Conservation (phyloP, 139 green algal species). For the Microglena sp. region DNA sequence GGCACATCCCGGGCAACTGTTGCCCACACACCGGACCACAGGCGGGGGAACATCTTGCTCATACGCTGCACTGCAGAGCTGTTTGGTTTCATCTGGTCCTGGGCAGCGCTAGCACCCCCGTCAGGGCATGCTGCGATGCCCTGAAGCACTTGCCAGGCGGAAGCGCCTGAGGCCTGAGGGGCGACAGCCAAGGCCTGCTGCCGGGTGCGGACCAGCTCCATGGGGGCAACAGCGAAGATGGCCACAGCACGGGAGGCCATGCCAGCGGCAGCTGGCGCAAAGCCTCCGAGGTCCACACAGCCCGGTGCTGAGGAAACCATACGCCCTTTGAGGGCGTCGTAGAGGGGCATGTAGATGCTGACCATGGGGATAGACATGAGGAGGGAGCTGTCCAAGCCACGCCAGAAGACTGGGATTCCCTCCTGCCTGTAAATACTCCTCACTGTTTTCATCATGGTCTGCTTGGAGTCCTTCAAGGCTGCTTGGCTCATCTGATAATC, state of each 20-base stretch:
- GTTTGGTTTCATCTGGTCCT: no score
- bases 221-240: slow-evolving; percentile 62
- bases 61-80: no score
- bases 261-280: slow-evolving; percentile 59
- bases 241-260: slow-evolving; percentile 48
- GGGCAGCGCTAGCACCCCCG: not conserved
- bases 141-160: no score
- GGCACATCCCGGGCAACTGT: slow-evolving; percentile 85
- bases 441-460: no score
- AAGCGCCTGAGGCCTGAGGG: no score
- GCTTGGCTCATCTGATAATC: no score
- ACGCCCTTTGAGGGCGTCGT: slow-evolving; percentile 63
- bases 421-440: no score
- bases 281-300: slow-evolving; percentile 11
- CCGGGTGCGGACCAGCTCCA: slow-evolving; percentile 75
- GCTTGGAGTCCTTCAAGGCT: no score
- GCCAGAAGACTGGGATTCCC: slow-evolving; percentile 60
- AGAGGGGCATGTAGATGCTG: slow-evolving; percentile 92
- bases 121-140: not conserved
- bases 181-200: slow-evolving; percentile 41
- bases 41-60: slow-evolving; percentile 9
- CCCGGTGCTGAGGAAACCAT: slow-evolving; percentile 11
- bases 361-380: slow-evolving; percentile 77
- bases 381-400: slow-evolving; percentile 58
- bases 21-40: slow-evolving; percentile 72